phyloP scores from a whole-genome alignment of 148 eudicot species.

The Cornus controversa region DNA sequence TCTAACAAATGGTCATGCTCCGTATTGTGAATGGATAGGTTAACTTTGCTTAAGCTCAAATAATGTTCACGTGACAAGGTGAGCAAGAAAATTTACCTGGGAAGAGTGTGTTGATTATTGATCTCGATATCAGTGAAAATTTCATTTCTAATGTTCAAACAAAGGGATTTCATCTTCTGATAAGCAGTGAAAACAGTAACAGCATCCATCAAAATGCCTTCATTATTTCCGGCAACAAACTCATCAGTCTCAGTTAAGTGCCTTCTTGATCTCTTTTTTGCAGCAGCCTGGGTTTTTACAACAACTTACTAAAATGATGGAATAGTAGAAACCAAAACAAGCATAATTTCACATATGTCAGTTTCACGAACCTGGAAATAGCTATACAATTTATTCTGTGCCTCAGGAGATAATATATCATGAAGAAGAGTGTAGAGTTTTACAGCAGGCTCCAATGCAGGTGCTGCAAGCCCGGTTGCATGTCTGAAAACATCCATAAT shows the following conservation, averaged over 20 bases:
- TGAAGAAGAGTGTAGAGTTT: slow-evolving; percentile 85
- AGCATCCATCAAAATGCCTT: slow-evolving; percentile 59
- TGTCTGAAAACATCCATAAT: slow-evolving; percentile 70
- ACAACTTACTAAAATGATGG: neutral
- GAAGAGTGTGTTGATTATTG: slow-evolving; percentile 84
- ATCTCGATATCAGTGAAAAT: slow-evolving; percentile 89
- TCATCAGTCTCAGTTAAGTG: slow-evolving; percentile 91
- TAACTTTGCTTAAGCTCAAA: neutral
- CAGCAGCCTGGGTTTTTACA: slow-evolving; percentile 64
- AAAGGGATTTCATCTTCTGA: slow-evolving; percentile 84
- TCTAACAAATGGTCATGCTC: neutral
- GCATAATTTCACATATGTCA: neutral
- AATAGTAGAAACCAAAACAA: neutral
- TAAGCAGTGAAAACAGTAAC: slow-evolving; percentile 69
- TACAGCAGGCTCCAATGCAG: slow-evolving; percentile 82
- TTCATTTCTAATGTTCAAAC: slow-evolving; percentile 78
- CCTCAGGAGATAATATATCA: slow-evolving; percentile 89
- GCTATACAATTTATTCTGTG: slow-evolving; percentile 73
- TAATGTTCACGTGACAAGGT: too few relatives aligned
- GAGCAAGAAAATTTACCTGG: slow-evolving; percentile 48
- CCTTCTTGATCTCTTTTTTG: slow-evolving; percentile 83
- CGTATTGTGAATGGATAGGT: neutral
- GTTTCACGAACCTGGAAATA: slow-evolving; percentile 70
- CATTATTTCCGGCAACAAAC: slow-evolving; percentile 59
- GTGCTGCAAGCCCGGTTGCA: slow-evolving; percentile 79